phyloP scores from a whole-genome alignment of 1,139 yeast species.

The Yamadazyma diddensiae region DNA sequence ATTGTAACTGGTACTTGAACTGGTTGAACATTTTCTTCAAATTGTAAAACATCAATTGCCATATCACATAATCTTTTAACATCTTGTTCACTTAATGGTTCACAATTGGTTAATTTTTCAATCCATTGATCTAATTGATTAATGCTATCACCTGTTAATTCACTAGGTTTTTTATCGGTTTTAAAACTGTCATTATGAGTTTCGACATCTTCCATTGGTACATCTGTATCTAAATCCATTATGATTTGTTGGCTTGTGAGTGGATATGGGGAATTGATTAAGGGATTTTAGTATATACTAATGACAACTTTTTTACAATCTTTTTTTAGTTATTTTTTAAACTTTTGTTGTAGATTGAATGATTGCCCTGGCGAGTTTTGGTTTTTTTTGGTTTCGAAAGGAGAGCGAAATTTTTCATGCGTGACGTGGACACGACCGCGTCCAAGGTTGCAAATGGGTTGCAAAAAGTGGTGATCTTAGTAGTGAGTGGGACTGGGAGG shows the following conservation, averaged over 20 bases:
- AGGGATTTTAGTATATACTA: no score
- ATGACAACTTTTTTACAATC: no score
- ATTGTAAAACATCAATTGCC: slow-evolving; percentile 89
- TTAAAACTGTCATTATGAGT: slow-evolving; percentile 26
- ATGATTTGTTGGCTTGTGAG: no score
- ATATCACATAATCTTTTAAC: slow-evolving; percentile 79
- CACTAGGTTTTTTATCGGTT: slow-evolving; percentile 16
- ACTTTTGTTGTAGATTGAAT: neutral
- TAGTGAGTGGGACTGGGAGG: no score
- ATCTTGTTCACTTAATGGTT: slow-evolving; percentile 79
- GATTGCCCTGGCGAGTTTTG: slow-evolving; percentile 1
- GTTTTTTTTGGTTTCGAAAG: slow-evolving; percentile 1
- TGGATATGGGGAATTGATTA: no score
- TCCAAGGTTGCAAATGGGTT: no score
- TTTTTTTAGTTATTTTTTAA: no score
- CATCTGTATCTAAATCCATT: slow-evolving; percentile 69
- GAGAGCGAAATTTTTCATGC: slow-evolving; percentile 2
- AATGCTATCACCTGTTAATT: slow-evolving; percentile 34
- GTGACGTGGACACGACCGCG: neutral
- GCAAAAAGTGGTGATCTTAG: no score
- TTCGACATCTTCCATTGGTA: slow-evolving; percentile 68
- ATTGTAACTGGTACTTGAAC: slow-evolving; percentile 94
- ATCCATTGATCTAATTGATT: slow-evolving; percentile 87
- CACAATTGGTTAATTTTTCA: slow-evolving; percentile 72
- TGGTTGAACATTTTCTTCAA: slow-evolving; percentile 91